Evolutionary conservation across 208 protist species (phyloP).

Genomic region (Vickermania spadyakhi): DNA sequence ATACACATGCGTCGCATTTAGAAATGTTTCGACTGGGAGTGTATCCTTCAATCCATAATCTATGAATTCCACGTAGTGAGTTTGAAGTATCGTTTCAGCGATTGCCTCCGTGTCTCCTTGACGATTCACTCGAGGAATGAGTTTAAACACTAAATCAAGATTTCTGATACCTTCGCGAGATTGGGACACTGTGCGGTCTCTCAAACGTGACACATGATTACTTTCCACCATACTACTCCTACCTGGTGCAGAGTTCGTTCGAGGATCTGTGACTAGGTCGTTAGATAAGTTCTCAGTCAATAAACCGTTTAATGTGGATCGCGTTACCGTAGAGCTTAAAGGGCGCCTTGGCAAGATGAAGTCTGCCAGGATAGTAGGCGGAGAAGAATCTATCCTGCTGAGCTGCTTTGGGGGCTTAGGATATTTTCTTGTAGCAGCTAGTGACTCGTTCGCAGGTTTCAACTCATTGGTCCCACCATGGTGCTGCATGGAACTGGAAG

Average conservation of each 20-base stretch:
- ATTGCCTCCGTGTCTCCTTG: conserved; percentile 49
- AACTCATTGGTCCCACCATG: not conserved
- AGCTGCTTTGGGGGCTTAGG: not conserved
- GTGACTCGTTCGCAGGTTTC: not conserved
- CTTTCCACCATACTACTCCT: too few relatives aligned
- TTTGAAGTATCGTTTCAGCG: conserved; percentile 53
- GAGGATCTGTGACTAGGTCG: too few relatives aligned
- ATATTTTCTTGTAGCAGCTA: not conserved
- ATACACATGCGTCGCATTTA: conserved; percentile 73
- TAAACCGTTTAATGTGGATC: not conserved
- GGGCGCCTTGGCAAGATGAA: not conserved
- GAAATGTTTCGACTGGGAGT: conserved; percentile 35
- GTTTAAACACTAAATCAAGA: conserved; percentile 2
- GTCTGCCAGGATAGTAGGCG: not conserved
- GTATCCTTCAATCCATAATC: conserved; percentile 25
- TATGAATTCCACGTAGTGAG: conserved; percentile 34
- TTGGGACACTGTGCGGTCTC: not conserved
- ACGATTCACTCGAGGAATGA: conserved; percentile 26
- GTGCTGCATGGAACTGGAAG: too few relatives aligned
- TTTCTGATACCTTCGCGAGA: not conserved
- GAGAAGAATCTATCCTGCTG: not conserved
- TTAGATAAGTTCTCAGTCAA: not conserved
- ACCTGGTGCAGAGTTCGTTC: not conserved
- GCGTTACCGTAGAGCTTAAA: not conserved
- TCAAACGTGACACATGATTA: not conserved